A percentile compares a stretch with the other conserved stretches of the same genome.
These are phyloP conservation scores for Thelonectria olida DNA, from an alignment of 2,329 filamentous ascomycete genomes.

Conservation along the genomic window DNA sequence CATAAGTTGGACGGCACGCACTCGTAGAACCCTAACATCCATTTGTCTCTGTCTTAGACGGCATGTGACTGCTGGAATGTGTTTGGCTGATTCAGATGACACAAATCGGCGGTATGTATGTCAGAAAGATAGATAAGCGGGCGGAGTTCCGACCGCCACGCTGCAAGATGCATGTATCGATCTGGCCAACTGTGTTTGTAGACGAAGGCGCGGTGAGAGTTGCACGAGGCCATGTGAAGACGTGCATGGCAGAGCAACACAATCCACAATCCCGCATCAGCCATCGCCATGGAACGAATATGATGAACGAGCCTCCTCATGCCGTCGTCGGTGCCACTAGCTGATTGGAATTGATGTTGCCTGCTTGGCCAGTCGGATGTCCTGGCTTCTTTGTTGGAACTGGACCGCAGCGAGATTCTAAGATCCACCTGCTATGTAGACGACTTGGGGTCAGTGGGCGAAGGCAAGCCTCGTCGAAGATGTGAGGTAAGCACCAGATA, in stretches of 20 bases:
- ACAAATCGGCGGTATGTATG: neutral
- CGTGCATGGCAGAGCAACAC: constrained; percentile 23
- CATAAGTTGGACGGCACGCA: no score
- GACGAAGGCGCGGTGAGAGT: constrained; percentile 15
- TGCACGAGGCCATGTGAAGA: constrained; percentile 5
- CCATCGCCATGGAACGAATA: neutral
- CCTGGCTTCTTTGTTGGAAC: constrained; percentile 24
- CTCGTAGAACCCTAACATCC: no score
- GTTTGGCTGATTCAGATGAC: constrained; percentile 20
- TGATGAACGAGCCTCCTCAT: constrained; percentile 5
- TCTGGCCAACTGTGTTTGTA: neutral
- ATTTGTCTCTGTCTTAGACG: constrained; percentile 9
- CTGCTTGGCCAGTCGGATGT: constrained; percentile 36
- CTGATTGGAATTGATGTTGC: constrained; percentile 21
- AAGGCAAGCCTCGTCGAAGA: neutral
- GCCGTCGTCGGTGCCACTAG: constrained; percentile 11
- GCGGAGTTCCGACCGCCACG: constrained; percentile 24
- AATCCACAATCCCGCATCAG: constrained; percentile 21
- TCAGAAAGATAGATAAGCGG: constrained; percentile 20
- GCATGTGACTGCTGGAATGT: neutral
- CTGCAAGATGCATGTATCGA: constrained; percentile 14
- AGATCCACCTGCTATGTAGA: constrained; percentile 18
- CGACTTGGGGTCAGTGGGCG: no score
- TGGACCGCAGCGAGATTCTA: constrained; percentile 26
- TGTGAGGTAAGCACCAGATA: neutral